A percentile compares a stretch with the other conserved stretches of the same genome.
phyloP scores from a whole-genome alignment of 176 grass and related monocot species.

The Rhynchospora pubera region DNA sequence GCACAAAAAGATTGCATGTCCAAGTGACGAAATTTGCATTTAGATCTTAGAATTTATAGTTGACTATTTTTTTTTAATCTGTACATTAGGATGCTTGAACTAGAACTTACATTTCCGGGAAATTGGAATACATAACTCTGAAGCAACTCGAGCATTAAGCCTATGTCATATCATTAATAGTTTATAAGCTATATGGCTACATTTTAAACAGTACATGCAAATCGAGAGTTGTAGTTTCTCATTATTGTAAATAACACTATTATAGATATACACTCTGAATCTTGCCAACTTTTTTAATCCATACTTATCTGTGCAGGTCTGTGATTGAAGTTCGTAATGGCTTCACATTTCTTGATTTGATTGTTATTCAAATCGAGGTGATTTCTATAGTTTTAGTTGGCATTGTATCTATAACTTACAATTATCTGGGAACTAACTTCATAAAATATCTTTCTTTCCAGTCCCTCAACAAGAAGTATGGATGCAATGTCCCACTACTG shows the following conservation, averaged over 20 bases:
- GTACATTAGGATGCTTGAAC: not conserved
- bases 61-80: not conserved
- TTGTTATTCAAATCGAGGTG: conserved; percentile 99
- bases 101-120: not conserved
- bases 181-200: no score
- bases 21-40: not conserved
- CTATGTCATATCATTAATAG: no score
- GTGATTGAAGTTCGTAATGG: conserved; percentile 98
- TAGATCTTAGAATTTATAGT: not conserved
- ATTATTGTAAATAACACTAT: no score
- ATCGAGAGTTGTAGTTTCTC: no score
- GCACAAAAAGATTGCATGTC: not conserved
- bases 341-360: conserved; percentile 97
- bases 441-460: conserved; percentile 31
- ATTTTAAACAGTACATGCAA: no score
- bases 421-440: conserved; percentile 18
- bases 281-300: not conserved
- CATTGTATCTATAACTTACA: not conserved
- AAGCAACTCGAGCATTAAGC: not conserved
- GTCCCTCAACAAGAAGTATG: conserved; percentile 99
- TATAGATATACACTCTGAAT: no score
- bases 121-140: not conserved
- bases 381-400: not conserved
- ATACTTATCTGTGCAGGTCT: conserved; percentile 41
- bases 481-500: conserved; percentile 86